Evolutionary conservation across 495 filamentous ascomycete genomes (phyloP).

Genomic region (Aspergillus kassunensis): DNA sequence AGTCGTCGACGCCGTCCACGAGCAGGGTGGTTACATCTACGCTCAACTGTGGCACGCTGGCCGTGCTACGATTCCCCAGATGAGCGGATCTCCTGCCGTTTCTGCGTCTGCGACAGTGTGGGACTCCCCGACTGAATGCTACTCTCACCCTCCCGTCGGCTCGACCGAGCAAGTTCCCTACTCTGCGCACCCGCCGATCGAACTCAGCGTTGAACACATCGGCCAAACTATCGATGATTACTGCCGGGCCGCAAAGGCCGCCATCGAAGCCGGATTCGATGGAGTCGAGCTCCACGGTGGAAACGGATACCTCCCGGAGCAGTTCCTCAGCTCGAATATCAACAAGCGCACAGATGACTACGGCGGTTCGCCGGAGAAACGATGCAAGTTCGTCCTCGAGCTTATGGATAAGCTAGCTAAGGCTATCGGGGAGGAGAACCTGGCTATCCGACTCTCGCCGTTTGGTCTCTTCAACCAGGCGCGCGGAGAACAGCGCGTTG

Average conservation of each 20-base stretch:
- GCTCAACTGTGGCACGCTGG: conserved; percentile 52
- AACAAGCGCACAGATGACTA: conserved; percentile 48
- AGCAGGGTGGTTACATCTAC: conserved; percentile 50
- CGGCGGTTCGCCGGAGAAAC: conserved; percentile 46
- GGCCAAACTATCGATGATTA: conserved; percentile 23
- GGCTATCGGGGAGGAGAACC: conserved; percentile 26
- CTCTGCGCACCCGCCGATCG: conserved; percentile 41
- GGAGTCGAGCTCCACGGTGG: conserved; percentile 49
- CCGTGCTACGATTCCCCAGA: conserved; percentile 43
- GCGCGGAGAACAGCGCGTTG: conserved; percentile 44
- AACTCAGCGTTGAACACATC: conserved; percentile 43
- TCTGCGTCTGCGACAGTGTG: conserved; percentile 37
- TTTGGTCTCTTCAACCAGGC: conserved; percentile 50
- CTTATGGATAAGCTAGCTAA: conserved; percentile 30
- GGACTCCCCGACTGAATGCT: conserved; percentile 39
- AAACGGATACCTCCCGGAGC: conserved; percentile 49
- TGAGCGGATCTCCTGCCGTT: conserved; percentile 38
- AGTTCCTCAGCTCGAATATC: conserved; percentile 43
- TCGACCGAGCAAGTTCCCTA: conserved; percentile 36
- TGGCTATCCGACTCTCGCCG: conserved; percentile 31
- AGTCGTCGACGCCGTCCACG: conserved; percentile 51
- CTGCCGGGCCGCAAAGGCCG: conserved; percentile 29
- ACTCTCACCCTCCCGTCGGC: conserved; percentile 32
- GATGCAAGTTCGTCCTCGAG: conserved; percentile 39
- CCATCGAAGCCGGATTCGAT: conserved; percentile 36